Evolutionary conservation across 1,139 yeast genomes (phyloP).

Genomic region (Casaregolazyma lundiana): DNA sequence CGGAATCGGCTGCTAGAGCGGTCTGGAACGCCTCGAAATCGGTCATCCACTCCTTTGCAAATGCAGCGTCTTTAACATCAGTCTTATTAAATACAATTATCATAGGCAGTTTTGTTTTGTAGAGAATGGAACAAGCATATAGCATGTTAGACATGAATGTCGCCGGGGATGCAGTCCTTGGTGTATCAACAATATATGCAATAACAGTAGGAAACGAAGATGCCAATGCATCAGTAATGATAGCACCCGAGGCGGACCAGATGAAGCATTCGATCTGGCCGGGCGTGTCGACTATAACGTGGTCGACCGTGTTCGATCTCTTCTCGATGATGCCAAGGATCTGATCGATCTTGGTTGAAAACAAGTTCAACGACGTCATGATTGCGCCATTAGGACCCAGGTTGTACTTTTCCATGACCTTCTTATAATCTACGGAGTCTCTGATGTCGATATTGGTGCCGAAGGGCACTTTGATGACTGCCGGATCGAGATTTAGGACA

Average conservation of each 20-base stretch:
- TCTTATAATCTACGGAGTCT: slow-evolving; percentile 91
- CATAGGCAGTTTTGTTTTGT: slow-evolving; percentile 96
- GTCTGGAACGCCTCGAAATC: slow-evolving; percentile 90
- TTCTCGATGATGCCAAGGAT: slow-evolving; percentile 83
- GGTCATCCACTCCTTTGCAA: slow-evolving; percentile 96
- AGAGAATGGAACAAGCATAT: slow-evolving; percentile 93
- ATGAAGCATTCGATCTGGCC: slow-evolving; percentile 98
- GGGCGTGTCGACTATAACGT: slow-evolving; percentile 92
- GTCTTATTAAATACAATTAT: slow-evolving; percentile 93
- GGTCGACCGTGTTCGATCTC: slow-evolving; percentile 53
- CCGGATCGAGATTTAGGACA: slow-evolving; percentile 93
- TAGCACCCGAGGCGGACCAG: slow-evolving; percentile 89
- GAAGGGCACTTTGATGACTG: slow-evolving; percentile 86
- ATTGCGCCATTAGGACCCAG: slow-evolving; percentile 98
- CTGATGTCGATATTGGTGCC: slow-evolving; percentile 94
- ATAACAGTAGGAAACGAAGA: slow-evolving; percentile 92
- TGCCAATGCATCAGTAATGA: slow-evolving; percentile 95
- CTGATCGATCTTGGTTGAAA: slow-evolving; percentile 94
- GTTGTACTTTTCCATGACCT: slow-evolving; percentile 87
- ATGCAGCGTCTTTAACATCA: slow-evolving; percentile 77
- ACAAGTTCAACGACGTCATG: slow-evolving; percentile 87
- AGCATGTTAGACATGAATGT: slow-evolving; percentile 98
- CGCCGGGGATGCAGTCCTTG: slow-evolving; percentile 88
- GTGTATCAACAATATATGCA: slow-evolving; percentile 95
- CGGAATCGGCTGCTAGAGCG: slow-evolving; percentile 58